Evolutionary conservation across 169 alveolate species (phyloP), one percentile per base, ranked within the genome.

Genomic region (Blepharisma undulans): DNA sequence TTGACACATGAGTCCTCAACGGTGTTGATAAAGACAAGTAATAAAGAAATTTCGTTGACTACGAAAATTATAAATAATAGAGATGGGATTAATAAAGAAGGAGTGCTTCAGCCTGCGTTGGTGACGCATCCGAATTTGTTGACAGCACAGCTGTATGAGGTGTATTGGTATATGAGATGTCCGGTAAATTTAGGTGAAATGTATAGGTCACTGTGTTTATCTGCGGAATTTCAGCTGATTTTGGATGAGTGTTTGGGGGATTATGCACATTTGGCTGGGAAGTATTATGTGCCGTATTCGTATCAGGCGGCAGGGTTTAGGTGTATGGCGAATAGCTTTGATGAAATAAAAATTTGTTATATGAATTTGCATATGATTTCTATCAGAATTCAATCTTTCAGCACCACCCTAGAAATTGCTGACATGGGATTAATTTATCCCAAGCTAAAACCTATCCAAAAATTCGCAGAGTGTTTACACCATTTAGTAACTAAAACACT

Each of bases 401-500:
- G 76, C 5, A 25, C 29, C 10, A 82, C 89, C 29, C 34, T 48
- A 21, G 89, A 82, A 30, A 59, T 82, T 21, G 30, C 60, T n/a
- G 89, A 82, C 76, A 22, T 82, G 34, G 78, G 34, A 21, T 4
- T 22, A n/a, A 32, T 82, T 30, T 25, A 60, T 7, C n/a, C 33
- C 25, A 82, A 82, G 27, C 29, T 82, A 2, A 82, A 21, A 22
- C 29, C 29, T 36, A 59, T 82, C 6, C 27, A 33, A 0, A 82
- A 48, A 34, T 59, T 82, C 48, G 89, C 22, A 22, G 36, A 59
- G 12, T 82, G 89, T 30, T 34, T 82, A 7, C 89, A 82, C 48
- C 89, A 82, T 82, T 21, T 29, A 36, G 76, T 82, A 19, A 82
- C 89, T 59, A 78, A 78, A 78, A 34, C 86, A 4, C 86, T 78